Evolutionary conservation across 805 yeast genomes (phyloP), one percentile per base, ranked within the genome.

Genomic region (Peterozyma xylosa): DNA sequence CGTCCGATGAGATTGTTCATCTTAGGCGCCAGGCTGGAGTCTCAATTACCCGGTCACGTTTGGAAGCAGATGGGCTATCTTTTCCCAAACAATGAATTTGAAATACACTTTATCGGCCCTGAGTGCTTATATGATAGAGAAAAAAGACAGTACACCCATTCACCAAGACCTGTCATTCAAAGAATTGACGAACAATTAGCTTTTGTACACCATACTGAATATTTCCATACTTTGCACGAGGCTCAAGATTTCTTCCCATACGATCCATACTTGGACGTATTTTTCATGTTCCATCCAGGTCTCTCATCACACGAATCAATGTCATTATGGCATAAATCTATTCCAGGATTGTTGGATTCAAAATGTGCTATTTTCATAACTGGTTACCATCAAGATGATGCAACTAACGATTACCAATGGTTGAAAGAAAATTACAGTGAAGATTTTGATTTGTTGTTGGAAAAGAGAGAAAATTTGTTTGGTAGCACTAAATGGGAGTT

Each of bases 161-260:
- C 80, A 48, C 64, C 79, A 11, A 74, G 82, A 45, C 85, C 95
- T n/a, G 67, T 86, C 21, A 77, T 80, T 35, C 78, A 80, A 53
- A 77, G 90, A 56, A 67, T 84, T 39, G 96, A 87, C 62, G 82
- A 78, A 41, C 79, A 82, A 42, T 62, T 93, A 54, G 71, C 85
- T 27, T 73, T 90, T 52, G 76, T 83, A 46, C 83, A 84, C 66
- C 96, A 90, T 64, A 88, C 98, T 1, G 85, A 86, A 55, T 90
- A 83, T 63, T 93, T 93, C 79, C 88, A 89, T 58, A 91, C 85
- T 35, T 72, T 85, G 48, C 96, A 93, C 64, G 89, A 89, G 55
- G 82, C 87, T 40, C 93, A 90, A 55, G 97, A 91, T 65, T 86
- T 93, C 62, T 87, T 88, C 80, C 99, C 99, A 5, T 93, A 90